phyloP scores from a whole-genome alignment of 2,329 filamentous ascomycete species.

The Epichloe gansuensis region DNA sequence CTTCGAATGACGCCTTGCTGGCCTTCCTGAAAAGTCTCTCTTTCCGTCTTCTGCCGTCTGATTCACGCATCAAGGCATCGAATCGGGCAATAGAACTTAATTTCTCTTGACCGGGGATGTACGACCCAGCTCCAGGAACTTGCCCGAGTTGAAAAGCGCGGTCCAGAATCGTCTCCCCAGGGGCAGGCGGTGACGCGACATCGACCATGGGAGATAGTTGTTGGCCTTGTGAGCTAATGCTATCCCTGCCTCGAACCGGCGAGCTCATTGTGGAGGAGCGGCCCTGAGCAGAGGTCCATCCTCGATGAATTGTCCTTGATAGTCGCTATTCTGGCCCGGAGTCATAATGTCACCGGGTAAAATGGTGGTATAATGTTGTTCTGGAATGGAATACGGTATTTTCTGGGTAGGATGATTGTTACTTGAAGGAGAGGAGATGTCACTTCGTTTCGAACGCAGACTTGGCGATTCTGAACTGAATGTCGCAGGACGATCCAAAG shows the following conservation, averaged over 20 bases:
- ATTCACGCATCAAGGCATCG: constrained; percentile 52
- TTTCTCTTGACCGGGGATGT: constrained; percentile 46
- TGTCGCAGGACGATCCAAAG: constrained; percentile 36
- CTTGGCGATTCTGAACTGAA: constrained; percentile 48
- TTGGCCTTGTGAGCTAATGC: constrained; percentile 38
- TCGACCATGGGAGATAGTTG: constrained; percentile 23
- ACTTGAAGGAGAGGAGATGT: constrained; percentile 47
- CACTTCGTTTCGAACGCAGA: constrained; percentile 48
- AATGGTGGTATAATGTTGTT: constrained; percentile 38
- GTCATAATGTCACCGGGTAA: constrained; percentile 45
- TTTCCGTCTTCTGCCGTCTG: constrained; percentile 37
- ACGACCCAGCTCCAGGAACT: constrained; percentile 47
- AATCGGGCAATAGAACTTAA: constrained; percentile 53
- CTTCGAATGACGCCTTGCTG: constrained; percentile 30
- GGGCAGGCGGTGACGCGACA: constrained; percentile 38
- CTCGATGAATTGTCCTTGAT: constrained; percentile 44
- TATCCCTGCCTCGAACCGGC: constrained; percentile 41
- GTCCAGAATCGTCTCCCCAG: constrained; percentile 55
- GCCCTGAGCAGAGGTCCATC: constrained; percentile 48
- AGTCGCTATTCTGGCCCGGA: constrained; percentile 41
- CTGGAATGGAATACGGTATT: constrained; percentile 25
- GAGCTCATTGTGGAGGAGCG: constrained; percentile 47
- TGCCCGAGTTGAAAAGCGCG: constrained; percentile 51
- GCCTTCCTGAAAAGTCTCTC: constrained; percentile 21
- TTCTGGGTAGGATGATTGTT: constrained; percentile 30